These are phyloP conservation scores for Mycena polygramma DNA, from an alignment of 768 basidiomycete species.

Conservation along the genomic window DNA sequence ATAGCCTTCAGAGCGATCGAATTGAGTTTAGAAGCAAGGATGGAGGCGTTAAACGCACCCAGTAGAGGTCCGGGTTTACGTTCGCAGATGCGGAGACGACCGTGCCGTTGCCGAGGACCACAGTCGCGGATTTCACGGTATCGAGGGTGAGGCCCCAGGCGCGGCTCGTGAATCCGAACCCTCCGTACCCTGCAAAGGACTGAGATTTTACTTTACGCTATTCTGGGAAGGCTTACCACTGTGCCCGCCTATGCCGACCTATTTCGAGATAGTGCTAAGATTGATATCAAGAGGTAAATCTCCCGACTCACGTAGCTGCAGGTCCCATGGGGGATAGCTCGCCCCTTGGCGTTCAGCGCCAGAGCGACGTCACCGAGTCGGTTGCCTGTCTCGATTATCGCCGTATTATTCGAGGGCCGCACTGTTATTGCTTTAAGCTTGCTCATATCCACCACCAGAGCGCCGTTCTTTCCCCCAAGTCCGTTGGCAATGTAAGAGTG, in stretches of 20 bases:
- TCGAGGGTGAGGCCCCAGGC: slow-evolving; percentile 68
- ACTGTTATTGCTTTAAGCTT: slow-evolving; percentile 56
- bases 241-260: slow-evolving; percentile 64
- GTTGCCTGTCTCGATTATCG: slow-evolving; percentile 58
- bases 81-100: slow-evolving; percentile 53
- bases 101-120: slow-evolving; percentile 61
- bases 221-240: slow-evolving; percentile 45
- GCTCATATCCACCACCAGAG: slow-evolving; percentile 60
- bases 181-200: slow-evolving; percentile 50
- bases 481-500: slow-evolving; percentile 67
- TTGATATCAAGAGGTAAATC: background rate
- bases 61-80: slow-evolving; percentile 63
- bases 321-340: slow-evolving; percentile 66
- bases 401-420: slow-evolving; percentile 48
- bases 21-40: background rate
- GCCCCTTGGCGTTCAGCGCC: slow-evolving; percentile 51
- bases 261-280: background rate
- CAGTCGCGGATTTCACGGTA: slow-evolving; percentile 53
- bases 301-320: slow-evolving; percentile 58
- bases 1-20: slow-evolving; percentile 47
- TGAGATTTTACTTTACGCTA: background rate
- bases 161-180: slow-evolving; percentile 63
- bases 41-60: slow-evolving; percentile 47
- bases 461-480: slow-evolving; percentile 59
- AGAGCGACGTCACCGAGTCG: slow-evolving; percentile 63